Percentiles rank a stretch among this genome's conserved stretches.
These are phyloP conservation scores for Gossypium turneri DNA, from an alignment of 345 rosid genomes.

Conservation along the genomic window DNA sequence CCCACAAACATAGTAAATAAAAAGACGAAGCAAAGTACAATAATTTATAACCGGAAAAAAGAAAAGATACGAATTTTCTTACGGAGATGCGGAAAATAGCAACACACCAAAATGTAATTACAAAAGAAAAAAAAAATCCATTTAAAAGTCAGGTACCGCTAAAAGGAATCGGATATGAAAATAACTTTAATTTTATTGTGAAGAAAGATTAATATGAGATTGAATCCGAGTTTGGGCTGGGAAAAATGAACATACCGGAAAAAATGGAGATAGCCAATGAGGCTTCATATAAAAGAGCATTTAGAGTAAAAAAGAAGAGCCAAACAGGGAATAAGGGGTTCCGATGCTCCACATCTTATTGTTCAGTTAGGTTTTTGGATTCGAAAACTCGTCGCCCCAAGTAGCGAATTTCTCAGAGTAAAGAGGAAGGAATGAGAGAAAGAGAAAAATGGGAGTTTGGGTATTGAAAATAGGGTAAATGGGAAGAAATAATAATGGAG, in stretches of 20 bases:
- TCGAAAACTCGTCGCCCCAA: neutral
- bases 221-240: slow-evolving; percentile 20
- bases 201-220: slow-evolving; percentile 13
- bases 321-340: slow-evolving; percentile 23
- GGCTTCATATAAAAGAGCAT: slow-evolving; percentile 42
- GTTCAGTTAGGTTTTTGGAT: slow-evolving; percentile 11
- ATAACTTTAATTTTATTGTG: slow-evolving; percentile 22
- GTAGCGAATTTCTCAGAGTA: slow-evolving; percentile 14
- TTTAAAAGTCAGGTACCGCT: neutral
- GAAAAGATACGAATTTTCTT: slow-evolving; percentile 11
- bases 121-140: slow-evolving; percentile 17
- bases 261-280: slow-evolving; percentile 28
- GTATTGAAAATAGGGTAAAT: slow-evolving; percentile 12
- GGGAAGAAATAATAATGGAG: slow-evolving; percentile 4
- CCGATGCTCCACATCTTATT: slow-evolving; percentile 16
- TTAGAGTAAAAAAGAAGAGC: slow-evolving; percentile 14
- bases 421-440: slow-evolving; percentile 14
- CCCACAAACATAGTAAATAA: slow-evolving; percentile 7
- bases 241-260: slow-evolving; percentile 33
- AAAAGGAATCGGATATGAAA: neutral
- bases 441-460: neutral
- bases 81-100: slow-evolving; percentile 7
- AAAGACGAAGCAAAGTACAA: slow-evolving; percentile 9
- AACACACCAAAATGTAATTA: neutral
- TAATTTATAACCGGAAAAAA: slow-evolving; percentile 14